Base-by-base conservation (phyloP, 768 basidiomycete species). In the Podaxis sp. region DNA sequence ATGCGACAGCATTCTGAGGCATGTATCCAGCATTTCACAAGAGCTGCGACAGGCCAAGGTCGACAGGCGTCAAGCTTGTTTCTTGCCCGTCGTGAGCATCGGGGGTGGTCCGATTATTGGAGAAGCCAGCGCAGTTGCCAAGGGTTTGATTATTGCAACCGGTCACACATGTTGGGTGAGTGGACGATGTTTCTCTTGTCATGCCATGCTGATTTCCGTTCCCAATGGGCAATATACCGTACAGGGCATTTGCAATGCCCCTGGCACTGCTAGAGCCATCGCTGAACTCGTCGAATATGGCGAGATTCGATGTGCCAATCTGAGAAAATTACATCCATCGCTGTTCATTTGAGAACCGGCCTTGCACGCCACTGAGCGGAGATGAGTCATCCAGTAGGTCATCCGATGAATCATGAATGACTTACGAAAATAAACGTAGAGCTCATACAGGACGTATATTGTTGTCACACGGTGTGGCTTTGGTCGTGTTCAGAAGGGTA, bases 141-240 rank as follows among this genome's bases (percentile, higher is more conserved):
- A 82, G 66, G 89, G 91, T 0, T 70, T 94, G 59, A 83, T 84
- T 62, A 77, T 95, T 29, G 91, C 87, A 0, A 85, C 86, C 6
- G 94, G 93, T 22, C 91, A 93, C 71, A 89, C 88, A 0, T 90
- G 88, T 68, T 91, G 90, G 89, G 88, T 89, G 67, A 67, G 84
- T 76, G 9, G 2, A 25, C 25, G 22, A 4, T 15, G 15, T 27
- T 8, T 12, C 8, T 13, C 47, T 43, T 52, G 17, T 33, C 41
- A 46, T 12, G 36, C 25, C 17, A 25, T 17, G 17, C 47, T 36
- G 15, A 52, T 37, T 33, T 15, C 65, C 33, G 8, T 33, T 9
- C 33, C 33, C 33, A 33, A 33, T n/a, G 57, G 46, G 13, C 51
- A 29, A 11, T 41, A 7, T 15, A 37, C 52, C 33, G 37, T 46